phyloP scores from a whole-genome alignment of 2,329 filamentous ascomycete genomes.

The Elsinoe necatrix region DNA sequence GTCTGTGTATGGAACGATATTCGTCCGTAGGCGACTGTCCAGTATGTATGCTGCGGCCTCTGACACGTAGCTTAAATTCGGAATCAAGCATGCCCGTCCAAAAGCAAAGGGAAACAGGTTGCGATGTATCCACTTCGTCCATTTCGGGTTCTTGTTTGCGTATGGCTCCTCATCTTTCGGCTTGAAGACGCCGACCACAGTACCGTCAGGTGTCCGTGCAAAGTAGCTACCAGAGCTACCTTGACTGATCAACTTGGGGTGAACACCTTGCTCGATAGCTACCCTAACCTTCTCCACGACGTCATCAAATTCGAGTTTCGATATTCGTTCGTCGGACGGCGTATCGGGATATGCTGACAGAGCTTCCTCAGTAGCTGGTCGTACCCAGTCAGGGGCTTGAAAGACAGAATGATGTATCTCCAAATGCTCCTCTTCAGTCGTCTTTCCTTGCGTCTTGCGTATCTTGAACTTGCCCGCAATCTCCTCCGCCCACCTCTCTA shows the following conservation, averaged over 20 bases:
- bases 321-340: constrained; percentile 50
- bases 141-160: constrained; percentile 92
- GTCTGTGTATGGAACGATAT: constrained; percentile 93
- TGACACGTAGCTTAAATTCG: constrained; percentile 94
- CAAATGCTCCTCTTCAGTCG: constrained; percentile 70
- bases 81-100: constrained; percentile 87
- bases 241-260: constrained; percentile 93
- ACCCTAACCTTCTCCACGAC: constrained; percentile 82
- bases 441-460: constrained; percentile 62
- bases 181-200: constrained; percentile 96
- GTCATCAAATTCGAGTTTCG: constrained; percentile 72
- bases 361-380: constrained; percentile 67
- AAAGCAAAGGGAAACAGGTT: constrained; percentile 98
- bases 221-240: constrained; percentile 98
- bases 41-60: constrained; percentile 95
- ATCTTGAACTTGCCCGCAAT: constrained; percentile 97
- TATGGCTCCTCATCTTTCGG: constrained; percentile 99
- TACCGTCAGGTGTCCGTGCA: constrained; percentile 80
- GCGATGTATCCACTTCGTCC: constrained; percentile 99
- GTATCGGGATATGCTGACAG: constrained; percentile 49
- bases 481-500: constrained; percentile 96
- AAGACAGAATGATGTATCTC: constrained; percentile 98
- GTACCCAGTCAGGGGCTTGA: constrained; percentile 78
- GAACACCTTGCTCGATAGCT: constrained; percentile 82
- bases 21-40: constrained; percentile 78